Evolutionary conservation across 768 basidiomycete species (phyloP), one percentile per base, ranked within the genome.

Genomic region (Paxillus ammoniavirescens): DNA sequence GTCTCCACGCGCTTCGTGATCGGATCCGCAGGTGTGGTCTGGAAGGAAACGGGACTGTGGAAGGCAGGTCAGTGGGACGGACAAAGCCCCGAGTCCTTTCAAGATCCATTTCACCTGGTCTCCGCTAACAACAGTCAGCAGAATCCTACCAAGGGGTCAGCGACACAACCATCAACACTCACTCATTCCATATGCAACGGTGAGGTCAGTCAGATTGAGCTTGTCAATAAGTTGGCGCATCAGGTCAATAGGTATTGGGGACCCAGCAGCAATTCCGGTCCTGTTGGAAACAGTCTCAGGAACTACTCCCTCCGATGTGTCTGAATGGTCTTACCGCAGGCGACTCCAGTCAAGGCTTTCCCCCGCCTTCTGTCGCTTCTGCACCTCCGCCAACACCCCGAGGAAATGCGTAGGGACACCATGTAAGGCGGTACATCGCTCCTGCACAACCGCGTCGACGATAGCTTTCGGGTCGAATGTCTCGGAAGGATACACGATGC

Each of bases 161-260:
- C 45, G n/a, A 18, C 18, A 9, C 18, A 31, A 41, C 3, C 30
- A 6, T 33, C 23, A 4, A 8, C 8, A 79, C 86, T 55, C 56
- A 93, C 91, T 92, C 91, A 93, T 93, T 52, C 91, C 91, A 68
- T 90, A 93, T 10, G 86, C 89, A 53, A 82, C 85, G 0, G 91
- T 91, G 38, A 93, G 68, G 41, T 90, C 87, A 5, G 63, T 75
- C 37, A 93, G 65, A 60, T 90, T 87, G 52, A 93, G 60, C 60
- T 82, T 82, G 18, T 73, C 66, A 18, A 89, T 89, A 30, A 93
- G 75, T 37, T 75, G 78, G 56, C 77, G 83, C 91, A 93, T 92
- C 42, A 93, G 70, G 46, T 89, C 82, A 37, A 87, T 91, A 6
- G 91, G 91, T 33, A 92, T 73, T 0, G 89, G 79, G 0, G 89